Percentiles rank a stretch among this genome's conserved stretches.
phyloP scores from a whole-genome alignment of 2,329 filamentous ascomycete species.

The Pestalotiopsis sp. region DNA sequence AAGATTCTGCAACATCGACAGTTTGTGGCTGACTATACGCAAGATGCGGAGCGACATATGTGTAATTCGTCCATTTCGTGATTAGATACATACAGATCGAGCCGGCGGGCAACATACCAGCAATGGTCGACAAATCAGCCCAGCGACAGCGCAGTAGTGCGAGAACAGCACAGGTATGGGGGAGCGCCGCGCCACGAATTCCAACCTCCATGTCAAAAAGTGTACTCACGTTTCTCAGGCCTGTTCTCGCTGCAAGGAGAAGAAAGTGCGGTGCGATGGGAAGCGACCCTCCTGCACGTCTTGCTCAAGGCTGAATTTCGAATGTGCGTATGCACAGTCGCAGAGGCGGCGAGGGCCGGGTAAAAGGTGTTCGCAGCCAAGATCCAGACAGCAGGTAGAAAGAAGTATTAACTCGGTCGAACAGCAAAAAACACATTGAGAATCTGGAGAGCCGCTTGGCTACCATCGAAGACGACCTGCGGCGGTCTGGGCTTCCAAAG shows the following conservation, averaged over 20 bases:
- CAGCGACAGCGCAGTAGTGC: neutral
- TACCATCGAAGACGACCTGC: neutral
- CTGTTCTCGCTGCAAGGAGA: neutral
- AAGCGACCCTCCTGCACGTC: neutral
- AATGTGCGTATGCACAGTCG: neutral
- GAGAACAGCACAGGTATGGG: neutral
- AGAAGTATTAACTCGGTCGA: neutral
- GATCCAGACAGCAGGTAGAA: neutral
- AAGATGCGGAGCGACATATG: neutral
- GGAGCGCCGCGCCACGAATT: neutral
- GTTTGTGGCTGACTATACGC: neutral
- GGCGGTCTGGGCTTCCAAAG: neutral
- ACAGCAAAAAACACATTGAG: slow-evolving; percentile 4
- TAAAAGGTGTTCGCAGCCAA: neutral
- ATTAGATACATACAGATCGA: neutral
- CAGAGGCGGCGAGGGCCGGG: slow-evolving; percentile 2
- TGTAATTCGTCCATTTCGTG: neutral
- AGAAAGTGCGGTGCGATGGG: slow-evolving; percentile 6
- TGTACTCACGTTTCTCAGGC: neutral
- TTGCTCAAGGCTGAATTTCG: neutral
- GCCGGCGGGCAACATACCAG: neutral
- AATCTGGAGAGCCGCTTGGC: slow-evolving; percentile 2
- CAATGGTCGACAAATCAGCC: neutral
- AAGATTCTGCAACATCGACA: neutral
- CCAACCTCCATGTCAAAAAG: neutral